Conservation (phyloP, 2,329 filamentous ascomycete genomes). For the Calonectria pauciramosa region DNA sequence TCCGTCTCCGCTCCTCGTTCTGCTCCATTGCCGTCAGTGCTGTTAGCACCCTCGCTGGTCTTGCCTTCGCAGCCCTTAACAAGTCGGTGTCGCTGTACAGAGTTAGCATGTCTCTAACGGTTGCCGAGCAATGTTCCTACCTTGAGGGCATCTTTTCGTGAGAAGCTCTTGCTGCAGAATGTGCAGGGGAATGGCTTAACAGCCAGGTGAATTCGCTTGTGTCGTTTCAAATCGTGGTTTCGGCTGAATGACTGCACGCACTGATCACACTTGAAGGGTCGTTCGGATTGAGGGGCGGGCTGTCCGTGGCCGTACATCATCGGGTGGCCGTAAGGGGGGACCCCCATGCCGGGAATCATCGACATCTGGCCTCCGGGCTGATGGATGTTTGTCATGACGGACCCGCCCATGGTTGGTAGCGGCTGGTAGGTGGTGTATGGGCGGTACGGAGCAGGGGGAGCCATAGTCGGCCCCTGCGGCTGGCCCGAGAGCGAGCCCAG, state of each 20-base stretch:
- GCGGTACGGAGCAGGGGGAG: constrained; percentile 66
- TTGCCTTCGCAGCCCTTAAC: constrained; percentile 73
- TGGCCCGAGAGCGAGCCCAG: constrained; percentile 51
- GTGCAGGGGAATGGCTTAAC: constrained; percentile 96
- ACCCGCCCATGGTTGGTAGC: constrained; percentile 73
- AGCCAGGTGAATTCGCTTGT: constrained; percentile 94
- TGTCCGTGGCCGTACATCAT: constrained; percentile 73
- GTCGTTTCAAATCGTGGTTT: constrained; percentile 95
- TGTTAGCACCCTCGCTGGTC: constrained; percentile 41
- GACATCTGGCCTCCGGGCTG: constrained; percentile 81
- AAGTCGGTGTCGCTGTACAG: constrained; percentile 68
- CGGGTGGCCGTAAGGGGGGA: constrained; percentile 68
- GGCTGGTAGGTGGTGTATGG: constrained; percentile 62
- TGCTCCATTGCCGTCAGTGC: constrained; percentile 37
- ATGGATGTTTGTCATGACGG: constrained; percentile 84
- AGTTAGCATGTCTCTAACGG: constrained; percentile 31
- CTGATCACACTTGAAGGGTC: constrained; percentile 94
- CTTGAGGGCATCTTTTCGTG: constrained; percentile 96
- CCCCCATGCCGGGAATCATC: constrained; percentile 73
- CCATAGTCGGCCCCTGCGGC: constrained; percentile 48
- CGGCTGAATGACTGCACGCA: constrained; percentile 95
- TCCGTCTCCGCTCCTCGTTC: constrained; percentile 45
- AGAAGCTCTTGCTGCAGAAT: constrained; percentile 96
- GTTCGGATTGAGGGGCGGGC: constrained; percentile 72
- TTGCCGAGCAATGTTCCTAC: constrained; percentile 64